Conservation (phyloP, 2,329 filamentous ascomycete species). For the Trichoderma sp. region DNA sequence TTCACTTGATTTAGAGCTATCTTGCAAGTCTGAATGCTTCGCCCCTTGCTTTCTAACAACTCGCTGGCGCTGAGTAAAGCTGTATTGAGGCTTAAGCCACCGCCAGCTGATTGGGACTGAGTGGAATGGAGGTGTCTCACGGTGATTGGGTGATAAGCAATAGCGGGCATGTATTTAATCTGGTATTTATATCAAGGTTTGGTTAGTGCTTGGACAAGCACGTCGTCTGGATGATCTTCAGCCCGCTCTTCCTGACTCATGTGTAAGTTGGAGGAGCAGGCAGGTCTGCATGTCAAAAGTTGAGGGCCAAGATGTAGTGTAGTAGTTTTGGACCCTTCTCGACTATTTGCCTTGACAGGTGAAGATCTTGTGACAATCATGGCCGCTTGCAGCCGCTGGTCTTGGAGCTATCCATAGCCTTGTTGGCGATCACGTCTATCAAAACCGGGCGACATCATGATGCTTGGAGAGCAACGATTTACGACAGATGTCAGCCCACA, state of each 20-base stretch:
- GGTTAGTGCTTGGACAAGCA: neutral
- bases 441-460: neutral
- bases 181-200: constrained; percentile 21
- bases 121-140: neutral
- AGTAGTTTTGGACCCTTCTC: neutral
- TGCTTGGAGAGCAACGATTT: neutral
- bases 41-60: neutral
- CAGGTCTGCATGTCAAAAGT: neutral
- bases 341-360: neutral
- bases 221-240: constrained; percentile 14
- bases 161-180: constrained; percentile 1
- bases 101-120: constrained; percentile 2
- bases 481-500: neutral
- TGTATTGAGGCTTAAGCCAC: constrained; percentile 5
- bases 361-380: neutral
- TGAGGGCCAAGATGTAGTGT: neutral
- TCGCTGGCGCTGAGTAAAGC: constrained; percentile 1
- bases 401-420: neutral
- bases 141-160: neutral
- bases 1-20: neutral
- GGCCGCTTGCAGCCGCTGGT: neutral
- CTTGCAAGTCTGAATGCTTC: neutral
- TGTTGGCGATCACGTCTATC: neutral
- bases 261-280: neutral
- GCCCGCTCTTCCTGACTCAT: constrained; percentile 21